Conservation (phyloP, 768 basidiomycete genomes). For the Hygrophorus pudorinus region DNA sequence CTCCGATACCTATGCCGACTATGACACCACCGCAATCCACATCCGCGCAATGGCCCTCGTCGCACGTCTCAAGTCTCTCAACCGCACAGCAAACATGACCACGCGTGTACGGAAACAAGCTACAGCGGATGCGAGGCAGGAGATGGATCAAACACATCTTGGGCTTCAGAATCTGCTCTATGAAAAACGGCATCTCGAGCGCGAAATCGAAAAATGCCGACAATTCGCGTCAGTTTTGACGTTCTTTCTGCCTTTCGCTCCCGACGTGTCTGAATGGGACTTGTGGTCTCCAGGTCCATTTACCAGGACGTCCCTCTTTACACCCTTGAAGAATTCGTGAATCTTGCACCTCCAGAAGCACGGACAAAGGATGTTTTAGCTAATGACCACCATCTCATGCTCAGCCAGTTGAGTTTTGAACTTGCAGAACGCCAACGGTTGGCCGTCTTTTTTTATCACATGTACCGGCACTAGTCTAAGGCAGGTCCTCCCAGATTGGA, state of each 20-base stretch:
- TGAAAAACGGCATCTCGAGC: slow-evolving; percentile 81
- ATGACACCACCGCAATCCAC: slow-evolving; percentile 44
- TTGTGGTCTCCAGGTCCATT: slow-evolving; percentile 49
- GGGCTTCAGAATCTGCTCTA: slow-evolving; percentile 81
- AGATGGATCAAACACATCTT: slow-evolving; percentile 87
- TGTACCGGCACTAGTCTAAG: slow-evolving; percentile 1
- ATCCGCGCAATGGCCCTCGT: slow-evolving; percentile 69
- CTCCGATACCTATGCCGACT: slow-evolving; percentile 27
- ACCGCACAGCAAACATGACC: slow-evolving; percentile 62
- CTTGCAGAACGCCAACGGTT: slow-evolving; percentile 83
- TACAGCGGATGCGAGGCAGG: slow-evolving; percentile 67
- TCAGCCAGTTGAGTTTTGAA: slow-evolving; percentile 81
- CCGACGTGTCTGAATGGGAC: neutral
- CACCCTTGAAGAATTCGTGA: slow-evolving; percentile 54
- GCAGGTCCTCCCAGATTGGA: slow-evolving; percentile 49
- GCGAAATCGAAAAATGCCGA: slow-evolving; percentile 87
- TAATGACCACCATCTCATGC: slow-evolving; percentile 77
- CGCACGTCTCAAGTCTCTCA: slow-evolving; percentile 68
- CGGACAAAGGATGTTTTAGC: slow-evolving; percentile 49
- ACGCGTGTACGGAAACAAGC: slow-evolving; percentile 61
- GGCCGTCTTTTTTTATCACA: slow-evolving; percentile 13
- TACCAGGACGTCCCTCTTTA: slow-evolving; percentile 83
- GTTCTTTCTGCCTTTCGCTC: neutral
- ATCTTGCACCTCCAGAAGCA: slow-evolving; percentile 59
- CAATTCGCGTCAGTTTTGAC: slow-evolving; percentile 68